Evolutionary conservation across 257 asterid genomes (phyloP), one percentile per base, ranked within the genome.

Genomic region (Solanum chaucha): DNA sequence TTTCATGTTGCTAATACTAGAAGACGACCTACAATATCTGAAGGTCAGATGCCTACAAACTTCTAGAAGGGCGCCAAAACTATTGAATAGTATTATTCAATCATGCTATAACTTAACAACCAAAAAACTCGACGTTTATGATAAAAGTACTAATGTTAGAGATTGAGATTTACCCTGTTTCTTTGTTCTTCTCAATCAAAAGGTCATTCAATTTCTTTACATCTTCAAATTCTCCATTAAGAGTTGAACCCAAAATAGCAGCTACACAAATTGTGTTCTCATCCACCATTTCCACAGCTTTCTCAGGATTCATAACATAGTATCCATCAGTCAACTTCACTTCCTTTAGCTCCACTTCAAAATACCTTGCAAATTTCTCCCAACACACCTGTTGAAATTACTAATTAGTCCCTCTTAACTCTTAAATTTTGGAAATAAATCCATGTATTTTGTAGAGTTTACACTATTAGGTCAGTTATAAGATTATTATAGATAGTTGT

Each of bases 191-290:
- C 74, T 93, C 93, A 8, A 88, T 19, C 86, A 96, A 89, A 64
- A 95, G 98, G 35, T 96, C 97, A 58, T 95, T 95, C 89, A 96
- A 90, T 17, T 88, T 93, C 88, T 96, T 94, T 34, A 96, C 99
- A 88, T 96, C 99, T 88, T 96, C 99, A 72, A 96, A 96, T 88
- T 96, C 99, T 14, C 99, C 99, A 22, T 95, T 95, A 22, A 95
- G 95, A 5, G 99, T 96, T 83, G 99, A 96, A 7, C 99, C 98
- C 84, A 96, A 65, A 86, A 95, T 95, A 46, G 99, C 99, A 77
- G 99, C 99, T 1, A 96, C 98, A 58, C 99, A 96, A 34, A 96
- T 94, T 14, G 98, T 96, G 94, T 96, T 96, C 90, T 96, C 98
- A 83, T 96, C 99, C 36, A 96, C 99, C 95, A 95, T 90, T 88